These are phyloP conservation scores for Talaromyces stipitatus DNA, from an alignment of 495 filamentous ascomycete genomes.

Conservation along the genomic window DNA sequence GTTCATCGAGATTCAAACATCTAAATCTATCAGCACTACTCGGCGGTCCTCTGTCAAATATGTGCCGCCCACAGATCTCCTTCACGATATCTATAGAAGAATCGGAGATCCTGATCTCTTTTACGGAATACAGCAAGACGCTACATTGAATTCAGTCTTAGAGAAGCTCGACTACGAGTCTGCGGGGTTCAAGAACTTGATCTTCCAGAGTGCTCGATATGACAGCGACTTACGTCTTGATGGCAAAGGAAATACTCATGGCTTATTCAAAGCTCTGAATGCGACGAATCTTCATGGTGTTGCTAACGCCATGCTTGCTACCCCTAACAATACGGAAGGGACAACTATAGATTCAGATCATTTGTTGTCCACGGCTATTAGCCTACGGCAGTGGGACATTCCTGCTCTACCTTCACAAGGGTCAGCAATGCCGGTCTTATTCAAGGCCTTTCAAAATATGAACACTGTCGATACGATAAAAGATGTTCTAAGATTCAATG, in stretches of 20 bases:
- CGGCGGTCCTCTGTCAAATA: conserved; percentile 61
- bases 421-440: conserved; percentile 61
- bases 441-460: conserved; percentile 71
- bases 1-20: conserved; percentile 66
- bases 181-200: conserved; percentile 77
- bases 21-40: conserved; percentile 46
- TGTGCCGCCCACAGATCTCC: conserved; percentile 53
- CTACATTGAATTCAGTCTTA: conserved; percentile 67
- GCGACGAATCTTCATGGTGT: conserved; percentile 41
- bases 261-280: conserved; percentile 36
- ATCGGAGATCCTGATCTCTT: conserved; percentile 94
- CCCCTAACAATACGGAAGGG: conserved; percentile 19
- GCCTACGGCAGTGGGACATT: conserved; percentile 89
- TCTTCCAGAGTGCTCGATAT: conserved; percentile 86
- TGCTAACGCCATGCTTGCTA: conserved; percentile 36
- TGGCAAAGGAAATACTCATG: conserved; percentile 36
- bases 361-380: conserved; percentile 73
- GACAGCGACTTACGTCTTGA: conserved; percentile 69
- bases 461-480: conserved; percentile 54
- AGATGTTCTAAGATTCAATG: conserved; percentile 44
- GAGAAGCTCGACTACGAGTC: conserved; percentile 85
- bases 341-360: conserved; percentile 47
- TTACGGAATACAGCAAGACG: conserved; percentile 80
- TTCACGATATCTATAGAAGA: conserved; percentile 77
- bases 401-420: conserved; percentile 55